Evolutionary conservation across 2,329 filamentous ascomycete species (phyloP).

Genomic region (Pyrenochaeta sp.): DNA sequence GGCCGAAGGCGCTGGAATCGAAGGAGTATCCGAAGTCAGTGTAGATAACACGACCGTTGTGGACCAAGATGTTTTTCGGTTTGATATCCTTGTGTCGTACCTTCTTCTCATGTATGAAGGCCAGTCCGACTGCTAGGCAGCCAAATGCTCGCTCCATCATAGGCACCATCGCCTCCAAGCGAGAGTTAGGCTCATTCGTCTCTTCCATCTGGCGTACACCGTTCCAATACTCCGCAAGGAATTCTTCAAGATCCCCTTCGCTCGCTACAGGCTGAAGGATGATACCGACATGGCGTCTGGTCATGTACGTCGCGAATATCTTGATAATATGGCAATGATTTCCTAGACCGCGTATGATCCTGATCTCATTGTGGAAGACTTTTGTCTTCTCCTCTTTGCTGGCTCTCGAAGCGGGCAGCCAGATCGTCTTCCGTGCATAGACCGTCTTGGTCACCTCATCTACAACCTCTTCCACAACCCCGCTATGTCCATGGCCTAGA

Average conservation of each 20-base stretch:
- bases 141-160: slow-evolving; percentile 20
- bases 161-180: not conserved
- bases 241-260: slow-evolving; percentile 25
- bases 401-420: not conserved
- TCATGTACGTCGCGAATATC: slow-evolving; percentile 21
- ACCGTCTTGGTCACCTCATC: not conserved
- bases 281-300: slow-evolving; percentile 12
- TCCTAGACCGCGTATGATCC: slow-evolving; percentile 17
- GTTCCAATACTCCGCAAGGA: slow-evolving; percentile 17
- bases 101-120: slow-evolving; percentile 24
- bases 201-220: not conserved
- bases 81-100: slow-evolving; percentile 36
- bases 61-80: slow-evolving; percentile 28
- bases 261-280: slow-evolving; percentile 28
- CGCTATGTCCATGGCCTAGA: slow-evolving; percentile 1
- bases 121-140: slow-evolving; percentile 21
- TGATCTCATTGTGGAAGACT: slow-evolving; percentile 20
- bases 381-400: not conserved
- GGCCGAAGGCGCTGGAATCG: slow-evolving; percentile 10
- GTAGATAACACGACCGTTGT: slow-evolving; percentile 23
- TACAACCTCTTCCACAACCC: slow-evolving; percentile 1
- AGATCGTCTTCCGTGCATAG: slow-evolving; percentile 7
- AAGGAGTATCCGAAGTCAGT: slow-evolving; percentile 32
- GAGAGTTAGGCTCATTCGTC: too few relatives aligned
- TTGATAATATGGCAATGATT: slow-evolving; percentile 22